Conservation (phyloP, 2,329 filamentous ascomycete species). For the Aspergillus puulaauensis region DNA sequence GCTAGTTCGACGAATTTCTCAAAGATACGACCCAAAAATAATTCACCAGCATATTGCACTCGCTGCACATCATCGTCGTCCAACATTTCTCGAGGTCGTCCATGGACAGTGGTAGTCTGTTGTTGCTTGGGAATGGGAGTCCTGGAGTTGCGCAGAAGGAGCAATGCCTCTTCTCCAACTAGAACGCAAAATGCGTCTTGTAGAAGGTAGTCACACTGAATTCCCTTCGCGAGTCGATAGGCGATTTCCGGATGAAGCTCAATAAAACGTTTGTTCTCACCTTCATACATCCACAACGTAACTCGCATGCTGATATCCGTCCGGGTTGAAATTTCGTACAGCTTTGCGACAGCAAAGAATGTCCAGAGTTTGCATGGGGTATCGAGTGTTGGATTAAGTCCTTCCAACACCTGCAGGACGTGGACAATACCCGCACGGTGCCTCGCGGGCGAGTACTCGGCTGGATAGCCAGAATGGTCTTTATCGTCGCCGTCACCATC, state of each 20-base stretch:
- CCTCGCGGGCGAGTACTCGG: constrained; percentile 64
- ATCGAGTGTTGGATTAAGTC: constrained; percentile 56
- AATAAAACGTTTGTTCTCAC: constrained; percentile 58
- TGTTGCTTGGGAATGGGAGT: constrained; percentile 2
- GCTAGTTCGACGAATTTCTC: constrained; percentile 32
- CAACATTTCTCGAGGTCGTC: constrained; percentile 49
- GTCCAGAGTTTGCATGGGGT: constrained; percentile 68
- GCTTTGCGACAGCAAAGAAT: constrained; percentile 60
- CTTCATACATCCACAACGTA: constrained; percentile 58
- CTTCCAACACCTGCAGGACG: constrained; percentile 58
- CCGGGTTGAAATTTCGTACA: constrained; percentile 49
- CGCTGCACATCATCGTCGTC: constrained; percentile 58
- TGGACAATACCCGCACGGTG: constrained; percentile 65
- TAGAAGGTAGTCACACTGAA: constrained; percentile 35
- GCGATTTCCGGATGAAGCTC: constrained; percentile 64
- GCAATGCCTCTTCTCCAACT: constrained; percentile 62
- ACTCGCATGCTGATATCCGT: constrained; percentile 47
- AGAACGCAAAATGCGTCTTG: constrained; percentile 58
- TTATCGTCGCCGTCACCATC: constrained; percentile 8
- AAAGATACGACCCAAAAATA: constrained; percentile 51
- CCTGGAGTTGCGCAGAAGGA: constrained; percentile 27
- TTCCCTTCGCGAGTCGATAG: constrained; percentile 55
- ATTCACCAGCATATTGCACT: constrained; percentile 59
- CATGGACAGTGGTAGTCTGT: constrained; percentile 41
- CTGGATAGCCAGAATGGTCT: constrained; percentile 17